A percentile compares a stretch with the other conserved stretches of the same genome.
Evolutionary conservation across 768 basidiomycete genomes (phyloP).

Genomic region (Xerocomellus chrysenteron): DNA sequence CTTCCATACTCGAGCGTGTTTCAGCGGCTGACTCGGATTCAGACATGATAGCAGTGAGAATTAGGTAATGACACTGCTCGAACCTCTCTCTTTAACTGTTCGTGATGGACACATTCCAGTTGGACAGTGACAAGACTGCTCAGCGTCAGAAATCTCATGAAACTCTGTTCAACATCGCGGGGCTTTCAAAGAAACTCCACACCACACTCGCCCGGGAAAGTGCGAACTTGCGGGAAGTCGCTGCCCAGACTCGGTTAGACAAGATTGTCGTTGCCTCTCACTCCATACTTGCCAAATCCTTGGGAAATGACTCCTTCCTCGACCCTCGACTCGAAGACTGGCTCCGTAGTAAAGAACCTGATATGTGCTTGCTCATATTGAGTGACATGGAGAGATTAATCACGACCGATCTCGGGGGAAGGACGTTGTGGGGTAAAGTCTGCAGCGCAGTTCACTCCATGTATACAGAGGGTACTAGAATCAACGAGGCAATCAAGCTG

Average conservation of each 20-base stretch:
- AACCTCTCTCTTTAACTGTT: no score
- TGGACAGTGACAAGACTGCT: background rate
- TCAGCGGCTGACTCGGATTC: conserved; percentile 14
- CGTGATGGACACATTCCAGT: no score
- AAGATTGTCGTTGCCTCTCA: background rate
- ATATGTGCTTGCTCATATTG: conserved; percentile 4
- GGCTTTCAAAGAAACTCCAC: background rate
- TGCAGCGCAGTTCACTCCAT: background rate
- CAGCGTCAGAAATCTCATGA: background rate
- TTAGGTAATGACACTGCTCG: conserved; percentile 8
- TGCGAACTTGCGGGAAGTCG: background rate
- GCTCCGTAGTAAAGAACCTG: conserved; percentile 3
- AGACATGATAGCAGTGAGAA: conserved; percentile 18
- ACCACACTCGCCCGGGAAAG: background rate
- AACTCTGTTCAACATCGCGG: background rate
- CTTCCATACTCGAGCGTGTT: conserved; percentile 11
- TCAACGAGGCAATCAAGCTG: conserved; percentile 1
- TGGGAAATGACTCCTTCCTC: background rate
- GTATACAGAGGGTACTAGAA: background rate
- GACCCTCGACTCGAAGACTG: conserved; percentile 1
- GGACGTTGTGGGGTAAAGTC: background rate
- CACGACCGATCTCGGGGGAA: background rate
- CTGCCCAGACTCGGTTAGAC: background rate
- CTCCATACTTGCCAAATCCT: background rate
- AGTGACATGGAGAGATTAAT: background rate